Evolutionary conservation across 2,329 filamentous ascomycete species (phyloP), one percentile per base, ranked within the genome.

Genomic region (Botrytis tulipae): DNA sequence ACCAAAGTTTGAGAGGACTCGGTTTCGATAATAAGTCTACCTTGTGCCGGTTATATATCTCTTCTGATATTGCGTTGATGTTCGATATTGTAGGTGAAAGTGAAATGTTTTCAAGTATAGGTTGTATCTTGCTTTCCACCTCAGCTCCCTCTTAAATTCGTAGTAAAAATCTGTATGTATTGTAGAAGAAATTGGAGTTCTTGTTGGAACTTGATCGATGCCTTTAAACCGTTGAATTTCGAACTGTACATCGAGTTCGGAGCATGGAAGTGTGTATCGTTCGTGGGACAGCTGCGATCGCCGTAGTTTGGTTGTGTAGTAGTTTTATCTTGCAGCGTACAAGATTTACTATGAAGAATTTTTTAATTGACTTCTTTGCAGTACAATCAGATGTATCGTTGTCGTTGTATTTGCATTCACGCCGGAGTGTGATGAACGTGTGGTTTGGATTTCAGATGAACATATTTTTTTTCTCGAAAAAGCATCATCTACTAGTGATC

Each of bases 141-240:
- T 59, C 62, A 70, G 69, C 73, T 72, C 57, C 70, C 70, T 57
- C 60, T 71, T 37, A 71, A 32, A 44, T 48, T 74, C 22, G 46
- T 72, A 66, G 65, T 67, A 40, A 69, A 70, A 22, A 54, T 25
- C 42, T 72, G 68, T 79, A 76, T 79, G 74, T 80, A 79, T 40
- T 79, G 70, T 48, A 80, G 70, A 70, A 79, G 75, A 60, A 78
- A 78, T 29, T 25, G 70, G 25, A 73, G 75, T 76, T 76, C 78
- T 75, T 42, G 75, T 51, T 75, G 75, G 76, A 79, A 77, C 74
- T 76, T 75, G 76, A 69, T 71, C 32, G 74, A 74, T 63, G 73
- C 70, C 72, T 77, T 70, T 74, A 73, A 60, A 70, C 62, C 71
- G 73, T 69, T 20, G 72, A 71, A 54, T 74, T 29, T 72, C 71